Evolutionary conservation across 495 filamentous ascomycete genomes (phyloP).

Genomic region (Penicillium simplicissimum): DNA sequence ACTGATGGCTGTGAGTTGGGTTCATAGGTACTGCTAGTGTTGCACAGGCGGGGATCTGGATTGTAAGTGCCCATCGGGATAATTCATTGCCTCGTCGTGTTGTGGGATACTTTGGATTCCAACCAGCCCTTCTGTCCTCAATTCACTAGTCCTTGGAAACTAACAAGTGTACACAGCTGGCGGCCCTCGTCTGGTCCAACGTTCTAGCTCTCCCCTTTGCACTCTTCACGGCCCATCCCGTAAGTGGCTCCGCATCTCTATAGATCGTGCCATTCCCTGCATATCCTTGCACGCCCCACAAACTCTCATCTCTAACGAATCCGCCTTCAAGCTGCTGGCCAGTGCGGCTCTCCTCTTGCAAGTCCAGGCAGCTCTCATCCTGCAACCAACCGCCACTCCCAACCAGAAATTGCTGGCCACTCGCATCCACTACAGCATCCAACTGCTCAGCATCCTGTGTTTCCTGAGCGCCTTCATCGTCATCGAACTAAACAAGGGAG

Average conservation of each 20-base stretch:
- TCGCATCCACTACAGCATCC: constrained; percentile 65
- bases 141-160: neutral
- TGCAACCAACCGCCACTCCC: constrained; percentile 83
- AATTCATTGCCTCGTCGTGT: no score
- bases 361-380: constrained; percentile 76
- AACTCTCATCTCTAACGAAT: neutral
- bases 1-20: neutral
- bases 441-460: constrained; percentile 59
- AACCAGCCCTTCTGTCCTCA: no score
- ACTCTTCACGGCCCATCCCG: constrained; percentile 83
- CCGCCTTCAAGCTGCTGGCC: constrained; percentile 65
- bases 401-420: constrained; percentile 72
- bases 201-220: constrained; percentile 66
- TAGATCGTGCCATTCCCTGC: neutral
- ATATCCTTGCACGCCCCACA: neutral
- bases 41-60: constrained; percentile 66
- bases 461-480: constrained; percentile 69
- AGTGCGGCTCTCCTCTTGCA: constrained; percentile 70
- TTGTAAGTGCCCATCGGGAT: constrained; percentile 46
- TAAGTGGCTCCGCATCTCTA: constrained; percentile 30
- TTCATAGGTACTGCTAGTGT: constrained; percentile 63
- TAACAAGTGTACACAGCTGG: constrained; percentile 50
- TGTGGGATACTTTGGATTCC: no score
- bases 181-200: constrained; percentile 69
- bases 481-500: constrained; percentile 81